Percentiles rank a stretch among this genome's conserved stretches.
Conservation (phyloP, 345 rosid genomes). For the Conringia planisiliqua region DNA sequence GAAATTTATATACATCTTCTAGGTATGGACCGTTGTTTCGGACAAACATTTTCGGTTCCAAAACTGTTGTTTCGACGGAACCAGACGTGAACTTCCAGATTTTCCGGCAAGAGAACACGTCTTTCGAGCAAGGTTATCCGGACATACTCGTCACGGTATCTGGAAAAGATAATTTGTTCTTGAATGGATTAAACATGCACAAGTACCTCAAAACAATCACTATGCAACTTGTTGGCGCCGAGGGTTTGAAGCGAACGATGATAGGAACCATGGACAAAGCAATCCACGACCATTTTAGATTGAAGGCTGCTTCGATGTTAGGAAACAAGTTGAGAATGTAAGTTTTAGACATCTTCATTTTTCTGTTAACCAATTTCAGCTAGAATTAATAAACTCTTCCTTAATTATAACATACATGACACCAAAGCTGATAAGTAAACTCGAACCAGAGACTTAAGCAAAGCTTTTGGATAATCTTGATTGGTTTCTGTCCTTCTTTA, state of each 20-base stretch:
- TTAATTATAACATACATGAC: background rate
- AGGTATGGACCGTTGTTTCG: background rate
- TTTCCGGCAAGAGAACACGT: background rate
- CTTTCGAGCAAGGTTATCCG: background rate
- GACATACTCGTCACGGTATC: background rate
- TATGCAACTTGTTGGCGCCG: conserved; percentile 30
- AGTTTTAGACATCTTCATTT: too few relatives aligned
- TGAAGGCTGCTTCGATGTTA: conserved; percentile 22
- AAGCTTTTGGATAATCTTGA: background rate
- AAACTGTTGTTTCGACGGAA: too few relatives aligned
- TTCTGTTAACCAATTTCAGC: too few relatives aligned
- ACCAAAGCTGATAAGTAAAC: conserved; percentile 1
- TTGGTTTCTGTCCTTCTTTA: conserved; percentile 10
- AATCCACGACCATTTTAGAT: background rate
- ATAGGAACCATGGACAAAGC: conserved; percentile 21
- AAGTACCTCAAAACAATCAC: conserved; percentile 32
- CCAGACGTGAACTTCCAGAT: background rate
- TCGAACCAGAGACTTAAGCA: background rate
- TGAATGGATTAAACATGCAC: conserved; percentile 25
- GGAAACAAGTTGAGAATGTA: background rate
- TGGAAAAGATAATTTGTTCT: conserved; percentile 13
- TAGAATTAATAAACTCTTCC: too few relatives aligned
- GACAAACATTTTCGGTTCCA: background rate
- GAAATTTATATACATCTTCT: too few relatives aligned
- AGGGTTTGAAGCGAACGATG: conserved; percentile 21